These are phyloP conservation scores for Francoa sonchifolia DNA, from an alignment of 441 rosid genomes.

Conservation along the genomic window DNA sequence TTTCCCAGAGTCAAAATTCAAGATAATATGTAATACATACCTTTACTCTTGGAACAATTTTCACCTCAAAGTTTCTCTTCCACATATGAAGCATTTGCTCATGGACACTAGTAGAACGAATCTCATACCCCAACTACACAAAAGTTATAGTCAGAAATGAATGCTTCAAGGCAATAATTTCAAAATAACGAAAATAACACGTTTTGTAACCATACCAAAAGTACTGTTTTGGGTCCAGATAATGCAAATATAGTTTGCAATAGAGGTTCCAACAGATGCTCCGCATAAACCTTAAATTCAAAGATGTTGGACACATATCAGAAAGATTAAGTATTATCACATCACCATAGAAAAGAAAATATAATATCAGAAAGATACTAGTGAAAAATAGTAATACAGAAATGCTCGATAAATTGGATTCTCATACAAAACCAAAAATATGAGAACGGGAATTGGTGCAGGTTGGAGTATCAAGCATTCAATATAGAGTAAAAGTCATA, in stretches of 20 bases:
- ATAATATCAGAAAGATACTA: neutral
- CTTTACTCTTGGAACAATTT: conserved; percentile 58
- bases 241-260: conserved; percentile 57
- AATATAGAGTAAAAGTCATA: too few species aligned
- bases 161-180: neutral
- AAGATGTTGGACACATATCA: too few species aligned
- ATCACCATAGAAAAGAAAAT: neutral
- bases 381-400: too few species aligned
- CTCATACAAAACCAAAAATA: too few species aligned
- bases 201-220: conserved; percentile 33
- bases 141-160: conserved; percentile 11
- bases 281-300: conserved; percentile 61
- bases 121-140: conserved; percentile 71
- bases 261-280: conserved; percentile 84
- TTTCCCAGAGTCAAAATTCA: too few species aligned
- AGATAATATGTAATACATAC: too few species aligned
- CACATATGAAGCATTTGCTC: conserved; percentile 76
- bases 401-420: too few species aligned
- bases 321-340: too few species aligned
- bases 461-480: too few species aligned
- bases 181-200: neutral
- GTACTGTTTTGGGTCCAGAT: conserved; percentile 73
- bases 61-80: conserved; percentile 70
- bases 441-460: too few species aligned
- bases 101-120: conserved; percentile 75